Evolutionary conservation across 2,329 filamentous ascomycete species (phyloP).

Genomic region (Fusarium subglutinans): DNA sequence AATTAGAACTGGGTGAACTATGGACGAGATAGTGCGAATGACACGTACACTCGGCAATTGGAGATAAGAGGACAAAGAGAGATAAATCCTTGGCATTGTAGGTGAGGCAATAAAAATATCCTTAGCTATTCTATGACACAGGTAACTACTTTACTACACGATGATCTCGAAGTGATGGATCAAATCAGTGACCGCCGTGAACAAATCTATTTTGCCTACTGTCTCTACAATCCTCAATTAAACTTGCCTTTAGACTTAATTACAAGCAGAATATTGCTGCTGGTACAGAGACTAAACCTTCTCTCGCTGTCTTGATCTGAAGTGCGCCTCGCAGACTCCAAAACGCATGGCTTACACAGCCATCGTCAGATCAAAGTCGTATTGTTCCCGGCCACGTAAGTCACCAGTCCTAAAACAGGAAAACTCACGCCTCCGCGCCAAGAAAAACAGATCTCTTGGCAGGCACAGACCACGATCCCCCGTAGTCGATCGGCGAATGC

Average conservation of each 20-base stretch:
- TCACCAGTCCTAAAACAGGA: background rate
- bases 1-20: accelerated
- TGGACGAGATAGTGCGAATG: background rate
- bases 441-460: background rate
- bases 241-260: background rate
- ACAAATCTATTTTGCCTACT: accelerated
- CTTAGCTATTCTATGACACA: accelerated
- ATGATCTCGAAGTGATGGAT: background rate
- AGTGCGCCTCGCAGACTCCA: background rate
- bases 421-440: background rate
- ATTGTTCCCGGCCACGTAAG: background rate
- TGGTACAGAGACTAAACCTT: accelerated
- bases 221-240: background rate
- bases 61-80: background rate
- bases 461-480: background rate
- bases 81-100: background rate
- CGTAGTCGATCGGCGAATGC: background rate
- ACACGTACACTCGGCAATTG: background rate
- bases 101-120: accelerated
- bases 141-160: too few species aligned
- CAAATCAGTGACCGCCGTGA: accelerated
- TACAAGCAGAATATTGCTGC: too few species aligned
- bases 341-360: background rate
- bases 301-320: background rate
- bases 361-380: background rate